Percentiles rank a stretch among this genome's conserved stretches.
Conservation (phyloP, 352 stramenopile genomes). For the Pythium guiyangense region DNA sequence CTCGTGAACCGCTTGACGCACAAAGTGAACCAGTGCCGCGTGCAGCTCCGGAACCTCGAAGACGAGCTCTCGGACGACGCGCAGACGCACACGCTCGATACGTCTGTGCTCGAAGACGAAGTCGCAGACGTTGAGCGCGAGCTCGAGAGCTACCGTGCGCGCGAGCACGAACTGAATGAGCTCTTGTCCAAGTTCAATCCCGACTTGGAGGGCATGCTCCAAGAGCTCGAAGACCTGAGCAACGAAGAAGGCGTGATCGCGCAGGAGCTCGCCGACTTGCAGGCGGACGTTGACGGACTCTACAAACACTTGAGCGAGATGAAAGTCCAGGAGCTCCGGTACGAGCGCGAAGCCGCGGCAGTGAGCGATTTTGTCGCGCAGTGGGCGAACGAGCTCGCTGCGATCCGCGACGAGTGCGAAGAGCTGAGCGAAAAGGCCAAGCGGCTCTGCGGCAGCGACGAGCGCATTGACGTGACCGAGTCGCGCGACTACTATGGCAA, state of each 20-base stretch:
- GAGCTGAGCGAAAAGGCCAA: slow-evolving; percentile 55
- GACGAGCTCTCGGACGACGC: slow-evolving; percentile 63
- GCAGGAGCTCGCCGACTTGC: slow-evolving; percentile 42
- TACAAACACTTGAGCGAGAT: slow-evolving; percentile 75
- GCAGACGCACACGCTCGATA: slow-evolving; percentile 65
- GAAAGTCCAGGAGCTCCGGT: slow-evolving; percentile 68
- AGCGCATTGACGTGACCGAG: slow-evolving; percentile 58
- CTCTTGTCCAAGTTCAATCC: slow-evolving; percentile 61
- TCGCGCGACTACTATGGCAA: slow-evolving; percentile 79
- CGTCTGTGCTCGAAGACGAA: slow-evolving; percentile 73
- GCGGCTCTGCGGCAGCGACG: slow-evolving; percentile 41
- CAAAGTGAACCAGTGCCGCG: slow-evolving; percentile 44
- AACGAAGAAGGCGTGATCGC: slow-evolving; percentile 45
- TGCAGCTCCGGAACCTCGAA: slow-evolving; percentile 57
- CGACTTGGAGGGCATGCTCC: slow-evolving; percentile 53
- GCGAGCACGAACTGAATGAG: slow-evolving; percentile 50
- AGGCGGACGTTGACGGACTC: slow-evolving; percentile 55
- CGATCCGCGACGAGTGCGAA: slow-evolving; percentile 52
- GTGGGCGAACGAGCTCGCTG: slow-evolving; percentile 44
- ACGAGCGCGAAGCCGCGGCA: slow-evolving; percentile 37
- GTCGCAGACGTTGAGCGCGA: slow-evolving; percentile 43
- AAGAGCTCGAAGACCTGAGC: slow-evolving; percentile 53
- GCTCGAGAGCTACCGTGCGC: slow-evolving; percentile 28
- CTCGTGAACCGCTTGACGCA: slow-evolving; percentile 52
- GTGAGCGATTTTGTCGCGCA: slow-evolving; percentile 44